These are phyloP conservation scores for Ophiostoma montium DNA, from an alignment of 2,329 filamentous ascomycete genomes.

Conservation along the genomic window DNA sequence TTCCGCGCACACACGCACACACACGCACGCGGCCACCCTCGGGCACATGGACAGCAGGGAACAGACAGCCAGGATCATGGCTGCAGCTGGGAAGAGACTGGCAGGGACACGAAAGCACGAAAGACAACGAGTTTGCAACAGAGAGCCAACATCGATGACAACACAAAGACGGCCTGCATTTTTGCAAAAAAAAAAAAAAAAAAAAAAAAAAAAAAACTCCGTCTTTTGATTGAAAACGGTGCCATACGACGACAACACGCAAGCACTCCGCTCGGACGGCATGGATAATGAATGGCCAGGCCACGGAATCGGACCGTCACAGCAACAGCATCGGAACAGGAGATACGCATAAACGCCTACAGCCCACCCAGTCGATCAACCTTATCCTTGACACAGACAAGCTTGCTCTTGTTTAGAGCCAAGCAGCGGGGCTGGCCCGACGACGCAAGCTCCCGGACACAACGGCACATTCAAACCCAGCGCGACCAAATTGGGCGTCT, in stretches of 20 bases:
- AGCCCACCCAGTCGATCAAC: not conserved
- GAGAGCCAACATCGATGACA: too few species aligned
- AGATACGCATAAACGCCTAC: not conserved
- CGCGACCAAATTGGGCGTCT: too few species aligned
- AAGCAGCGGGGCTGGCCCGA: not conserved
- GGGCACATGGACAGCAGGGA: not conserved
- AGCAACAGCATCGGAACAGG: not conserved
- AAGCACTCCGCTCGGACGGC: too few species aligned
- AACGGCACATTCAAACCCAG: not conserved
- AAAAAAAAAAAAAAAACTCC: too few species aligned
- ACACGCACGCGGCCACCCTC: not conserved
- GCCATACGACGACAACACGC: too few species aligned
- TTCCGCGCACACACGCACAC: not conserved
- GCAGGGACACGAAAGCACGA: too few species aligned
- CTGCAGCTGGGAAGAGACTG: too few species aligned
- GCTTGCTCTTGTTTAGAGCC: constrained; percentile 1
- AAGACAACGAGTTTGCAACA: not conserved
- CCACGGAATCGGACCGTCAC: too few species aligned
- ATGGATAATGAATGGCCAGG: not conserved
- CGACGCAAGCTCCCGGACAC: not conserved
- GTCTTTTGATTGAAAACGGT: too few species aligned
- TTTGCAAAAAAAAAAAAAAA: too few species aligned
- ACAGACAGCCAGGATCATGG: too few species aligned
- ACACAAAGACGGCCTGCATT: too few species aligned
- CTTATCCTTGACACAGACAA: not conserved